Evolutionary conservation across 1,284 basidiomycete genomes (phyloP).

Genomic region (Ceratobasidium sp.): DNA sequence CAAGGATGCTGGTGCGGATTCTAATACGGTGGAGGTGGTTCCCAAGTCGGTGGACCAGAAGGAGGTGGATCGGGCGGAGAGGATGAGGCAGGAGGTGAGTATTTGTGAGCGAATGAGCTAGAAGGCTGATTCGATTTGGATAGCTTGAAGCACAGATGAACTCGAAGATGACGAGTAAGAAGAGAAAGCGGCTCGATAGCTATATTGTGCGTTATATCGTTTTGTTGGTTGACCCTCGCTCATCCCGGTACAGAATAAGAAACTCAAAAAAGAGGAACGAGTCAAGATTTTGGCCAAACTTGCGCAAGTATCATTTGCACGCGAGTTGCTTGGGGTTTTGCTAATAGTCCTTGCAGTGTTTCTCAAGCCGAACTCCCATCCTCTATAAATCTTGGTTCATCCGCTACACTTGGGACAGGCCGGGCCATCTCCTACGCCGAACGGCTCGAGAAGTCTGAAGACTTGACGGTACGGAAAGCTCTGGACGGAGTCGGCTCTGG

Average conservation of each 20-base stretch:
- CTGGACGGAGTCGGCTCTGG: constrained; percentile 59
- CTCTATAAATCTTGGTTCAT: constrained; percentile 73
- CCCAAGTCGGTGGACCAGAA: constrained; percentile 73
- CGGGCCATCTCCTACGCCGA: constrained; percentile 70
- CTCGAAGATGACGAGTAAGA: constrained; percentile 80
- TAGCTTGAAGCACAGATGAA: constrained; percentile 68
- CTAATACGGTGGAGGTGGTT: constrained; percentile 62
- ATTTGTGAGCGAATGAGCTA: neutral
- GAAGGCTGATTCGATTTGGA: neutral
- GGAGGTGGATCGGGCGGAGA: constrained; percentile 70
- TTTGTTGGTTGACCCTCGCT: neutral
- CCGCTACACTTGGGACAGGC: constrained; percentile 82
- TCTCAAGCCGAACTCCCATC: constrained; percentile 75
- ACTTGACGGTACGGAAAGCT: constrained; percentile 67
- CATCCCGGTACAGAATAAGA: constrained; percentile 74
- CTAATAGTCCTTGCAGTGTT: constrained; percentile 62
- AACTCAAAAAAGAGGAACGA: constrained; percentile 86
- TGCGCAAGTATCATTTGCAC: constrained; percentile 65
- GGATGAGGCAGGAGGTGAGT: constrained; percentile 70
- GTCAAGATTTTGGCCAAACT: constrained; percentile 78
- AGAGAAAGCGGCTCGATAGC: constrained; percentile 83
- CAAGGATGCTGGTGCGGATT: constrained; percentile 57
- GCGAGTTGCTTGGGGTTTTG: neutral
- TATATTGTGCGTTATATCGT: constrained; percentile 73
- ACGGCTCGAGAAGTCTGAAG: constrained; percentile 69